A percentile compares a stretch with the other conserved stretches of the same genome.
Evolutionary conservation across 2,329 filamentous ascomycete species (phyloP).

Genomic region (Botrytis hyacinthi): DNA sequence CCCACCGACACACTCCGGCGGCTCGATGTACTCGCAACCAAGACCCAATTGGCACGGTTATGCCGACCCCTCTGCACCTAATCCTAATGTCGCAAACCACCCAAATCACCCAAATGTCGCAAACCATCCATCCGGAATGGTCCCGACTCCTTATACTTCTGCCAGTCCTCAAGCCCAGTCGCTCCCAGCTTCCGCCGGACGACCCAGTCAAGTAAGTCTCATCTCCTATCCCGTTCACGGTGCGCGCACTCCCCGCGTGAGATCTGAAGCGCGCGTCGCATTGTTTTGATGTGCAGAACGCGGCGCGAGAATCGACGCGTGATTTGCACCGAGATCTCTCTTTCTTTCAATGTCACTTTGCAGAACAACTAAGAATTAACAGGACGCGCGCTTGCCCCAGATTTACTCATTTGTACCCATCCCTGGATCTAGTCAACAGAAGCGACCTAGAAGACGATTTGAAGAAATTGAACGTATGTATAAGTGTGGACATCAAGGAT

Average conservation of each 20-base stretch:
- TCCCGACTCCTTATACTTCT: not conserved
- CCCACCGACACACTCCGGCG: constrained; percentile 52
- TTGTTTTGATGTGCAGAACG: constrained; percentile 19
- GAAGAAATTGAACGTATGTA: constrained; percentile 99
- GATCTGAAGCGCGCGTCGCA: not conserved
- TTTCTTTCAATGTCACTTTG: constrained; percentile 22
- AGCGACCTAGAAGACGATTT: constrained; percentile 87
- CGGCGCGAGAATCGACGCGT: constrained; percentile 12
- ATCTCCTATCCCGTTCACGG: not conserved
- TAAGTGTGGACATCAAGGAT: constrained; percentile 98
- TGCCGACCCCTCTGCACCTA: constrained; percentile 42
- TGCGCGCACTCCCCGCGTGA: not conserved
- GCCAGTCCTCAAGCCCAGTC: not conserved
- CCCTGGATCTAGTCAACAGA: constrained; percentile 94
- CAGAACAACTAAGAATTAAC: constrained; percentile 26
- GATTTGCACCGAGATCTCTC: not conserved
- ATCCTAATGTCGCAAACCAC: not conserved
- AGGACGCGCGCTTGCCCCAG: constrained; percentile 57
- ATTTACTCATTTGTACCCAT: constrained; percentile 98
- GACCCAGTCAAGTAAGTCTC: not conserved
- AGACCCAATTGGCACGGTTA: constrained; percentile 76
- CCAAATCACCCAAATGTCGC: constrained; percentile 42
- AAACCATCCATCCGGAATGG: not conserved
- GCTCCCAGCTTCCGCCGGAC: not conserved
- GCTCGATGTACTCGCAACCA: constrained; percentile 64